Evolutionary conservation across 192 early-diverging fungal species (phyloP), one percentile per base, ranked within the genome.

Genomic region (Coemansia aciculifera): DNA sequence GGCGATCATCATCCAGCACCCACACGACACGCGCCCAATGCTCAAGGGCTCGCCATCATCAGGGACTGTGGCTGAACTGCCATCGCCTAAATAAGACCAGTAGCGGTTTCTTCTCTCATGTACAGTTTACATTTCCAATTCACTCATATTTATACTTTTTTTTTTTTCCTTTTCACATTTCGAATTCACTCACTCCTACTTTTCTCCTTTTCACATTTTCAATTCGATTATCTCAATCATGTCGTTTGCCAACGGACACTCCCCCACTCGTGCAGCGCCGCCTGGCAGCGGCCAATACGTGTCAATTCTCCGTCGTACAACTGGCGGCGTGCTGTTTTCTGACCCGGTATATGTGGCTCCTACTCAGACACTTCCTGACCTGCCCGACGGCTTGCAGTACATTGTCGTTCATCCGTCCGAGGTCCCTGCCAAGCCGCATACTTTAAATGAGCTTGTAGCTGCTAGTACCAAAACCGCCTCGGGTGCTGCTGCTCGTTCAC

Each of bases 351-450:
- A 59, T 29, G 67, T 77, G 34, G 56, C 75, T 9, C 32, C 59
- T 21, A 54, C 56, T 6, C 71, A 83, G 51, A 6, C 40, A 11
- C 66, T 83, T 5, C 80, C 80, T 4, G 80, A 77, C 5, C 65
- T 77, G 15, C 80, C 80, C 31, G 80, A 77, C 0, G 80, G 72
- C 12, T 66, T 83, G 40, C 68, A 83, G 36, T 83, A 77, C 63
- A 68, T 83, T 15, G 69, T 74, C 32, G 67, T 83, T 27, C 80
- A 83, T 24, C 80, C 80, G 39, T 71, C 67, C 1, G 52, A 60
- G 32, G 57, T 27, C 23, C 29, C 54, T 1, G 63, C 40, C 3
- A 63, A 59, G 57, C 7, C 68, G 0, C 63, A 64, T 10, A 72
- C 71, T 3, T 51, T 83, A 59, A 62, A 66, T 17, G 72, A 64